A percentile compares a stretch with the other conserved stretches of the same genome.
These are phyloP conservation scores for Simplicillium sp. DNA, from an alignment of 2,329 filamentous ascomycete genomes.

Conservation along the genomic window DNA sequence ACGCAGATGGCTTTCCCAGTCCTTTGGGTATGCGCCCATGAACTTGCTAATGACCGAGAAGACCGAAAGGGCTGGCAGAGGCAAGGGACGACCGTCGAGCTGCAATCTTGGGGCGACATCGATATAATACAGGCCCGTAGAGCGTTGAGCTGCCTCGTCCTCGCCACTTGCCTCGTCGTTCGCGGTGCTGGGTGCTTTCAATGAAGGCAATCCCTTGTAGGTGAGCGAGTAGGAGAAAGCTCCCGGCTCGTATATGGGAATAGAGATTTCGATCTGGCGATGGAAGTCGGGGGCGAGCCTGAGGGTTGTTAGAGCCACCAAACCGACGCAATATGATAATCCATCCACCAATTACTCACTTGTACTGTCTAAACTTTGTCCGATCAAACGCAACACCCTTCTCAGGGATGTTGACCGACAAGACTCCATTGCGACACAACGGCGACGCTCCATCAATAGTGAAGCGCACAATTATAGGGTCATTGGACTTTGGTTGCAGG, in stretches of 20 bases:
- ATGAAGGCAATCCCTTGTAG: slow-evolving; percentile 68
- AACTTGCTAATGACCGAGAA: slow-evolving; percentile 97
- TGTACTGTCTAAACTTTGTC: slow-evolving; percentile 75
- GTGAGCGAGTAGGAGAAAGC: slow-evolving; percentile 93
- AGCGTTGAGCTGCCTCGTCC: slow-evolving; percentile 34
- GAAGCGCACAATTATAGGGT: slow-evolving; percentile 77
- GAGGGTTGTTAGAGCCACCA: neutral
- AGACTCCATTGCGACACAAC: slow-evolving; percentile 84
- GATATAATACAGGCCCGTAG: slow-evolving; percentile 76
- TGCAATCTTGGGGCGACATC: slow-evolving; percentile 79
- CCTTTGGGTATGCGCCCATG: slow-evolving; percentile 83
- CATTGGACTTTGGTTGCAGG: slow-evolving; percentile 62
- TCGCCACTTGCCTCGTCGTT: no score
- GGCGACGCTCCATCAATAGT: slow-evolving; percentile 91
- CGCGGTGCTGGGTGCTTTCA: no score
- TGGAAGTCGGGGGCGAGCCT: slow-evolving; percentile 92
- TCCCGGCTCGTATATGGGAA: slow-evolving; percentile 74
- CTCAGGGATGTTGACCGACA: slow-evolving; percentile 93
- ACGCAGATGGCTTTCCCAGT: slow-evolving; percentile 82
- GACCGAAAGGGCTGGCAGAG: slow-evolving; percentile 78
- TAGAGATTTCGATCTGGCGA: slow-evolving; percentile 77
- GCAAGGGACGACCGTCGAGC: slow-evolving; percentile 64
- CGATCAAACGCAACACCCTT: slow-evolving; percentile 68
- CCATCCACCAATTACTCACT: slow-evolving; percentile 44
- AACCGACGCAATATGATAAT: no score